Evolutionary conservation across 352 stramenopile genomes (phyloP), one percentile per base, ranked within the genome.

Genomic region (Phytophthora aleatoria): DNA sequence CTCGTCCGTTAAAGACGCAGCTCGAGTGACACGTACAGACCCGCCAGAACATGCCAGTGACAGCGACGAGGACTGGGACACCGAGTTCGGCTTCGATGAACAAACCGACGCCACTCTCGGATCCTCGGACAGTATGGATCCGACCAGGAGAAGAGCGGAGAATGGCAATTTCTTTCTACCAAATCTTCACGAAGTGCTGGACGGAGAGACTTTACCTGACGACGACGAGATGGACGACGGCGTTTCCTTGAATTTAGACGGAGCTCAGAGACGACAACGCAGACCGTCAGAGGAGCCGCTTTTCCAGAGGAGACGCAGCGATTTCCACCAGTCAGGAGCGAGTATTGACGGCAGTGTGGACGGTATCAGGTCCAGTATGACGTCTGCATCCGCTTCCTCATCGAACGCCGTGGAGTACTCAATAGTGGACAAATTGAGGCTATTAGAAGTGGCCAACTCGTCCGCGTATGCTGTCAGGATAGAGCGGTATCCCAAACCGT

Each of bases 131-230:
- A 79, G 70, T 35, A 74, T 92, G 59, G 84, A 92, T 45, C 51
- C 79, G 28, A 87, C 75, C n/a, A 68, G 84, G 1, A 54, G 84
- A 44, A 69, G 85, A 11, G 74, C 83, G 1, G 83, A 91, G 62
- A 94, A 94, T 55, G 87, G 88, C 70, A 94, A 94, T 61, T 91
- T 92, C 51, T 94, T 94, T 45, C 51, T 94, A 39, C 76, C 79
- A 3, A 87, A 89, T 52, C 75, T 92, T 39, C 85, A 91, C 64
- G 79, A 92, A 51, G 84, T 92, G 49, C 83, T 92, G 76, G 85
- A 88, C 47, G 83, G 83, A 5, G 83, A 94, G 16, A 80, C 74
- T 12, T 67, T 94, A 5, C 69, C 66, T 0, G 80, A 89, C 33
- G 78, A 87, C 28, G 78, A 87, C 36, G 70, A 80, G 15, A 52